Conservation (phyloP, 2,329 filamentous ascomycete species). For the Tolypocladium pustulatum region DNA sequence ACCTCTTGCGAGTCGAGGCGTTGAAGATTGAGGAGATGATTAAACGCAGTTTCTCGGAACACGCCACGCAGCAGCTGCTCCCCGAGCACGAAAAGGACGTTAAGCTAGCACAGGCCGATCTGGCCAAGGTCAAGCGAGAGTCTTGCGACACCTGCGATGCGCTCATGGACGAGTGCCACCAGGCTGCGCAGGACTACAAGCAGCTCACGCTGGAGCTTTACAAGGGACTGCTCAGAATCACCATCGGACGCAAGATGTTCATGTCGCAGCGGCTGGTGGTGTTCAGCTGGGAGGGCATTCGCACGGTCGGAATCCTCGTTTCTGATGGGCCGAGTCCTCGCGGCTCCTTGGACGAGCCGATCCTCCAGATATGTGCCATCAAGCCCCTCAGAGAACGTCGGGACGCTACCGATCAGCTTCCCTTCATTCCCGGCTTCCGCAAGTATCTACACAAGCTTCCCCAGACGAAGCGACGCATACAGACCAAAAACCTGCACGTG, state of each 20-base stretch:
- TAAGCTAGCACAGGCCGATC: constrained; percentile 79
- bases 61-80: constrained; percentile 86
- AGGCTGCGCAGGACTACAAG: constrained; percentile 70
- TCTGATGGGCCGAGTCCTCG: constrained; percentile 63
- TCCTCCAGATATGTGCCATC: constrained; percentile 70
- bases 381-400: constrained; percentile 56
- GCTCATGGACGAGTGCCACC: constrained; percentile 71
- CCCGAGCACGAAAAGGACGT: constrained; percentile 95
- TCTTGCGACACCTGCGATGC: constrained; percentile 71
- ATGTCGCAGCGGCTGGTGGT: constrained; percentile 66
- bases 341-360: constrained; percentile 45
- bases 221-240: constrained; percentile 64
- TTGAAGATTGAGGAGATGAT: constrained; percentile 99
- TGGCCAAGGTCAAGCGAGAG: constrained; percentile 83
- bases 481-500: constrained; percentile 57
- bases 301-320: constrained; percentile 71
- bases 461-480: constrained; percentile 54
- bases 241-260: constrained; percentile 73
- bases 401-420: constrained; percentile 75
- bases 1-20: constrained; percentile 86
- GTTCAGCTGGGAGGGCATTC: constrained; percentile 74
- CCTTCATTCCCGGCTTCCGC: constrained; percentile 66
- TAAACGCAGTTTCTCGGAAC: constrained; percentile 97
- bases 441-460: constrained; percentile 58
- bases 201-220: constrained; percentile 75